Base-by-base conservation (phyloP, 257 asterid species). In the Petunia secreta region DNA sequence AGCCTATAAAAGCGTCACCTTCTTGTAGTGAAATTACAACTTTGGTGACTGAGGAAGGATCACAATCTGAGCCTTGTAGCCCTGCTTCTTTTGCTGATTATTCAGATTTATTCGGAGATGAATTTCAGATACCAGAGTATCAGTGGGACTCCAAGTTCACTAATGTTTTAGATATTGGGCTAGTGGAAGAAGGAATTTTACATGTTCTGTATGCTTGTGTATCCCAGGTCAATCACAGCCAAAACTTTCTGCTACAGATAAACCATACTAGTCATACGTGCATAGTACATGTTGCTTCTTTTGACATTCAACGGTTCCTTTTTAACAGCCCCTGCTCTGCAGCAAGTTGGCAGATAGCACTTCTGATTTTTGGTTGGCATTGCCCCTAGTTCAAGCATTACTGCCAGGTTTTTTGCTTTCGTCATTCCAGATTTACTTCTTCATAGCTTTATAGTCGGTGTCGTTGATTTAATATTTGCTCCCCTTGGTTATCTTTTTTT, bases 141-240 rank as follows among this genome's bases (percentile, higher is more conserved):
- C 77, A 74, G 81, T 88, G 90, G 89, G 97, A 96, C 87, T 81
- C 87, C 36, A 69, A 85, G 57, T 89, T 87, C 86, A 84, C 92
- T 60, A 89, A 88, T 81, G 78, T 96, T 80, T 87, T 96, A 83
- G 99, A 96, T 87, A 80, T 89, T 88, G 91, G 89, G 57, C 84
- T 89, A 37, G 92, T 90, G 48, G 99, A 96, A 90, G 99, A 96
- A 89, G 99, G 98, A 79, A 83, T 96, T 68, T 79, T 96, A 85
- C 99, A 96, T 88, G 88, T 96, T 82, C 94, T 96, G 68, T 96
- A 91, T 85, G 99, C 96, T 82, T 94, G 91, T 89, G 92, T 97
- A 65, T 91, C 98, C 83, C 97, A 91, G 99, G 99, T 95, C 80
- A 74, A 92, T 87, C 78, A 55, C 83, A 82, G 5, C 75, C 80